Base-by-base conservation (phyloP, 1,139 yeast species). In the Kazachstania sp. region DNA sequence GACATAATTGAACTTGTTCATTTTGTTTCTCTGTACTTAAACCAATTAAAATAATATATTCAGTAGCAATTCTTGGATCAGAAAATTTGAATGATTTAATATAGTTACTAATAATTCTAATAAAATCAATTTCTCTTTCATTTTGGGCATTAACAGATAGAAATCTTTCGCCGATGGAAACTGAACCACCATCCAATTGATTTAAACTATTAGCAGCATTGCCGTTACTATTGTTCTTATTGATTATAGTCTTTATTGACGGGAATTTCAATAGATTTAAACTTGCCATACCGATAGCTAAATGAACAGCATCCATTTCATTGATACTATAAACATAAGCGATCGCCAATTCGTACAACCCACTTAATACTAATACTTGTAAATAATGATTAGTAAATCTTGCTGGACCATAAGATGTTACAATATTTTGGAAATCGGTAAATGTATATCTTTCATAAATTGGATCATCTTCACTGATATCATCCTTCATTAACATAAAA, bases 21-120 rank as follows among this genome's bases (percentile, higher is more conserved):
- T 68, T 60, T 36, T 72, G 72, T 36, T 68, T 61, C 32, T 72
- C 72, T 12, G 68, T 63, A 44, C 71, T 69, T 58, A 88, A 63
- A 36, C 87, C 83, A 37, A 90, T 80, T 54, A 86, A 71, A 29
- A 86, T 74, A 47, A 92, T 69, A 62, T 92, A 92, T 62, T 92
- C 97, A 34, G 87, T 85, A 0, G 97, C 97, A 49, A 85, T 86
- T 59, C 82, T 78, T 20, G 97, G 95, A 68, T 90, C 95, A 42
- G 92, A 78, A 46, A 79, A 77, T 59, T 88, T 83, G 71, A 92
- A 90, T 13, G 82, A 79, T 52, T 88, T 77, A 5, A 95, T 85
- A 65, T 87, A 84, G 15, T 81, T 77, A 0, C 86, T 86, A 45
- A 83, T 58, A 43, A 83, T 63, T 53, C 82, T 73, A 37, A 81